Conservation (phyloP, 345 rosid genomes). For the Bruguiera parviflora region DNA sequence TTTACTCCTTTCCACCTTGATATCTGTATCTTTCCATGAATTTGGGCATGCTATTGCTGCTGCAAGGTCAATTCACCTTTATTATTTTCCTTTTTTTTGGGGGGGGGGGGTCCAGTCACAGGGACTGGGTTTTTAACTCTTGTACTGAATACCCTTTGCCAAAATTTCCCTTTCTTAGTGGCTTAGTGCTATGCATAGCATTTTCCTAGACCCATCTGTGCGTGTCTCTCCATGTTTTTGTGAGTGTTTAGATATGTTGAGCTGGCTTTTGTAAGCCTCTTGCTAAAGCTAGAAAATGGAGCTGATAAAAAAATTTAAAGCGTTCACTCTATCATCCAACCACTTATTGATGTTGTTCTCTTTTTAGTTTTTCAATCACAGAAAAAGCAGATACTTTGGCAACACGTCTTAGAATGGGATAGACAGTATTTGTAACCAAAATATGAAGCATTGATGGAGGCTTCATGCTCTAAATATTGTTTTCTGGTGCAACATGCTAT, state of each 20-base stretch:
- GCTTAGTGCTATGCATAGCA: no score
- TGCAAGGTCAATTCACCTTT: conserved; percentile 53
- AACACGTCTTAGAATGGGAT: no score
- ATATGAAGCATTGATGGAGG: no score
- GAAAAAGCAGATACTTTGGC: no score
- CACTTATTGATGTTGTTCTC: neutral
- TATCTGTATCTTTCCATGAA: conserved; percentile 80
- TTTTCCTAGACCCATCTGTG: no score
- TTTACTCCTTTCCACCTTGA: conserved; percentile 50
- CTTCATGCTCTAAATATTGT: no score
- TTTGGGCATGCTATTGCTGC: conserved; percentile 89
- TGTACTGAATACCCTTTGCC: neutral
- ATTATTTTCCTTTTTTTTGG: neutral
- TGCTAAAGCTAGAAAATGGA: neutral
- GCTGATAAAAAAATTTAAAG: neutral
- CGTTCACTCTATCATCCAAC: neutral
- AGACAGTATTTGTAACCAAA: no score
- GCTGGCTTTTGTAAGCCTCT: neutral
- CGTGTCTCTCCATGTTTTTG: no score
- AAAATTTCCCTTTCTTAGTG: neutral
- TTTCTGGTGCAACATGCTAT: no score
- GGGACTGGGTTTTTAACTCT: neutral
- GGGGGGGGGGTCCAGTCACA: neutral
- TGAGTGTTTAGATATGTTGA: no score
- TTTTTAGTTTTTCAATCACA: neutral